Evolutionary conservation across 164 flowering plant species (phyloP).

Genomic region (Santalum album): DNA sequence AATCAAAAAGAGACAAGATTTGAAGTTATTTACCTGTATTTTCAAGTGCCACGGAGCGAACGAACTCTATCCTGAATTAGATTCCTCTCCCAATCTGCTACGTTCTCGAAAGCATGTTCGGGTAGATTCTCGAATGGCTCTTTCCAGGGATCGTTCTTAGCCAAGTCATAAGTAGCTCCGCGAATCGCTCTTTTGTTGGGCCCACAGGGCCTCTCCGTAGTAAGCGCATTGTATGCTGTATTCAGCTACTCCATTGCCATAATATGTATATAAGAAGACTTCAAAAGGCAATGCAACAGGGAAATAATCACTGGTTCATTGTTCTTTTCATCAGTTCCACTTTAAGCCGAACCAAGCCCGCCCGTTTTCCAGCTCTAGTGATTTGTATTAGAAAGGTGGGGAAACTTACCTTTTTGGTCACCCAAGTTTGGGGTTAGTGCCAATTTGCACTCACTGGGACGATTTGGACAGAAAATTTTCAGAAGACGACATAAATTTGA

Average conservation of each 20-base stretch:
- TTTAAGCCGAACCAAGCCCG: no score
- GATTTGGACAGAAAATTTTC: no score
- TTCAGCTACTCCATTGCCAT: conserved; percentile 44
- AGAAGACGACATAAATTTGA: no score
- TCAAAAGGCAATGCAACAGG: background rate
- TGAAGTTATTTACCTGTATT: conserved; percentile 6
- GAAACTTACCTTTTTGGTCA: no score
- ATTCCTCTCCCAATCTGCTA: conserved; percentile 87
- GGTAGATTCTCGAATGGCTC: conserved; percentile 84
- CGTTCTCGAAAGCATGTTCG: conserved; percentile 61
- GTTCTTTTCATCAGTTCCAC: no score
- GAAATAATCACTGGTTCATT: no score
- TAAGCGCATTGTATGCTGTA: conserved; percentile 54
- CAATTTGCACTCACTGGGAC: no score
- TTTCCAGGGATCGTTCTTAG: conserved; percentile 78
- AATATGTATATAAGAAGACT: background rate
- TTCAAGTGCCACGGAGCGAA: conserved; percentile 60
- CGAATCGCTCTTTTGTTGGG: conserved; percentile 79
- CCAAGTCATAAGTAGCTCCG: conserved; percentile 86
- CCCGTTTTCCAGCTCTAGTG: no score
- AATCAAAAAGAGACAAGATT: background rate
- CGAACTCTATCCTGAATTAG: conserved; percentile 73
- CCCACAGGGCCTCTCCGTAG: conserved; percentile 83
- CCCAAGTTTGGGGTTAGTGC: no score
- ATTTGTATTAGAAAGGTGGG: no score